A percentile compares a stretch with the other conserved stretches of the same genome.
Conservation (phyloP, 495 filamentous ascomycete species). For the Hypoxylon lenormandii region DNA sequence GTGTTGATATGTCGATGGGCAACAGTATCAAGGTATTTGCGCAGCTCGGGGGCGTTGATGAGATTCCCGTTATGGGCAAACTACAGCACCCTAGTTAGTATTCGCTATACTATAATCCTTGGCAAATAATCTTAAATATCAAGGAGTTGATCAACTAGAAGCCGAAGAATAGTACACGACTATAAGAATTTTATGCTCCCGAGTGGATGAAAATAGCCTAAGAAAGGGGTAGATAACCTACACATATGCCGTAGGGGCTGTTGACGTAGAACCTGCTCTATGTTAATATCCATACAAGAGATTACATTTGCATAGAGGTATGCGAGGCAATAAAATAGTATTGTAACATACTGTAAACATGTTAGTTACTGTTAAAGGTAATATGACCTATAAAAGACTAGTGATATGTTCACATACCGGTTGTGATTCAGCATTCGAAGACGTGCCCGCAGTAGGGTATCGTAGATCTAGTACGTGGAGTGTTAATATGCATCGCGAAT, state of each 20-base stretch:
- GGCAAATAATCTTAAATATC: neutral
- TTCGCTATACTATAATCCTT: neutral
- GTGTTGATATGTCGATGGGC: slow-evolving; percentile 97
- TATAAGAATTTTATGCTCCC: neutral
- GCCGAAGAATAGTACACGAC: neutral
- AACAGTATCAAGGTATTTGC: slow-evolving; percentile 82
- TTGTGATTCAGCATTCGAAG: slow-evolving; percentile 76
- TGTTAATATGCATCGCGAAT: neutral
- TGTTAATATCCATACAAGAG: slow-evolving; percentile 13
- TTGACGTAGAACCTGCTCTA: slow-evolving; percentile 76
- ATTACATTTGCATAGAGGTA: neutral
- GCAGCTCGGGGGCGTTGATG: slow-evolving; percentile 88
- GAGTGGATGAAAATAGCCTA: neutral
- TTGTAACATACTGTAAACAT: slow-evolving; percentile 21
- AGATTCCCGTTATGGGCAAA: slow-evolving; percentile 84
- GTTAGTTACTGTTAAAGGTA: slow-evolving; percentile 9
- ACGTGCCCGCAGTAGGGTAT: slow-evolving; percentile 86
- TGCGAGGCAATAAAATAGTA: neutral
- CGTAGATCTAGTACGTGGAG: slow-evolving; percentile 64
- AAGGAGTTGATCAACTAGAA: neutral
- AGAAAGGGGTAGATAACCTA: slow-evolving; percentile 12
- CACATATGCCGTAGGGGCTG: slow-evolving; percentile 75
- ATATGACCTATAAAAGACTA: neutral
- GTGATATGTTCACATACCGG: slow-evolving; percentile 53
- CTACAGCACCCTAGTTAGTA: slow-evolving; percentile 12